Evolutionary conservation across 2,329 filamentous ascomycete species (phyloP).

Genomic region (Bisporella sp.): DNA sequence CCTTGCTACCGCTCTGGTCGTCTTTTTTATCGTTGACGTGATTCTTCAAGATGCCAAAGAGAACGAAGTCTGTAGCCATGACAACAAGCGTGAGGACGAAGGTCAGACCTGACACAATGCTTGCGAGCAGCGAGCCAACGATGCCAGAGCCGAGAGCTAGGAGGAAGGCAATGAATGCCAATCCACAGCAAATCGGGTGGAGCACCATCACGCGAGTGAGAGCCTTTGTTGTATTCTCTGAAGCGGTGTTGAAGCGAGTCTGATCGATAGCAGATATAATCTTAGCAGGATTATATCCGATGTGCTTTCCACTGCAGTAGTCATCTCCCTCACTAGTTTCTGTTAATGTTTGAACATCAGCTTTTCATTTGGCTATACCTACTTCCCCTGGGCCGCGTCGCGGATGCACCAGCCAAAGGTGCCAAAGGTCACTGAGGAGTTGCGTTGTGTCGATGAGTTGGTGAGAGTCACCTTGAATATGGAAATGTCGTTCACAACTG

Average conservation of each 20-base stretch:
- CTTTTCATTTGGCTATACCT: constrained; percentile 9
- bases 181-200: constrained; percentile 51
- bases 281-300: constrained; percentile 50
- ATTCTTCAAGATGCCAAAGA: constrained; percentile 46
- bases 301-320: constrained; percentile 37
- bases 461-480: constrained; percentile 45
- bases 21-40: constrained; percentile 41
- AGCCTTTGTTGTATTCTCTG: constrained; percentile 37
- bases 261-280: constrained; percentile 34
- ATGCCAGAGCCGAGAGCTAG: constrained; percentile 45
- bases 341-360: not conserved
- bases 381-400: constrained; percentile 21
- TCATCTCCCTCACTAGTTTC: constrained; percentile 27
- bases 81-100: constrained; percentile 42
- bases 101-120: constrained; percentile 41
- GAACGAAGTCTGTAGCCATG: constrained; percentile 49
- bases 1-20: constrained; percentile 28
- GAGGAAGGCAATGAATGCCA: constrained; percentile 53
- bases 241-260: constrained; percentile 33
- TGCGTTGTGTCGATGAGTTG: constrained; percentile 27
- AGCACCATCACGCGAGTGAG: constrained; percentile 55
- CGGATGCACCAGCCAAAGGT: constrained; percentile 52
- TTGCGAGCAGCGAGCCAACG: constrained; percentile 43
- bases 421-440: constrained; percentile 43
- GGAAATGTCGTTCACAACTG: constrained; percentile 47